These are phyloP conservation scores for Drechmeria coniospora DNA, from an alignment of 2,329 filamentous ascomycete species.

Conservation along the genomic window DNA sequence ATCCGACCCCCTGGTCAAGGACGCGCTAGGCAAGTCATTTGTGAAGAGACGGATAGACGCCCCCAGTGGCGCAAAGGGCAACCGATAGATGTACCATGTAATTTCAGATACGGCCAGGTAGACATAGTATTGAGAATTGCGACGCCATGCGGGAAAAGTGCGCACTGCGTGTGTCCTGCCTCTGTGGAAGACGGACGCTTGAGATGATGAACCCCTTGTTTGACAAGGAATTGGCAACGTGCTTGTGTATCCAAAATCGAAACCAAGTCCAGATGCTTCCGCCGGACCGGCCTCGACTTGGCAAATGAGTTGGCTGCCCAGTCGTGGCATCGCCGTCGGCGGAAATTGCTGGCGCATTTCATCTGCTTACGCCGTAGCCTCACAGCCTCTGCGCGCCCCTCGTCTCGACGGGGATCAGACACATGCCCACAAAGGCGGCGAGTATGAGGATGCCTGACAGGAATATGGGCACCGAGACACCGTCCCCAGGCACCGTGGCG, in stretches of 20 bases:
- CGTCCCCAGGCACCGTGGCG: slow-evolving; percentile 41
- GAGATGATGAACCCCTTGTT: no score
- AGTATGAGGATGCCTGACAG: slow-evolving; percentile 41
- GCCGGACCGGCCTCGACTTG: no score
- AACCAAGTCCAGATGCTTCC: no score
- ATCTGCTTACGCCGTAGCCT: slow-evolving; percentile 2
- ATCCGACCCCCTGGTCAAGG: slow-evolving; percentile 65
- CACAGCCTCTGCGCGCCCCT: slow-evolving; percentile 41
- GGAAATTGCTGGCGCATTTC: background rate
- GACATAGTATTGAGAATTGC: no score
- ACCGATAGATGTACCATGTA: slow-evolving; percentile 15
- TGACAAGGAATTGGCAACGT: no score
- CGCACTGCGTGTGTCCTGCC: no score
- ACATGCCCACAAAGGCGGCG: slow-evolving; percentile 42
- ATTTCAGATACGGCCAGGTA: no score
- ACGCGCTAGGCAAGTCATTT: slow-evolving; percentile 57
- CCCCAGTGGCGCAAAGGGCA: slow-evolving; percentile 44
- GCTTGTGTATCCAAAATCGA: no score
- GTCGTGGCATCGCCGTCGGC: no score
- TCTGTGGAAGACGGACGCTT: no score
- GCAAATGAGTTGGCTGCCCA: no score
- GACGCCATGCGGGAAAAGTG: no score
- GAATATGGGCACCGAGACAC: slow-evolving; percentile 41
- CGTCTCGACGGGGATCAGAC: slow-evolving; percentile 48
- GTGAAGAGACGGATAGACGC: slow-evolving; percentile 46